Base-by-base conservation (phyloP, 306 rosid genomes). In the Oemleria cerasiformis region DNA sequence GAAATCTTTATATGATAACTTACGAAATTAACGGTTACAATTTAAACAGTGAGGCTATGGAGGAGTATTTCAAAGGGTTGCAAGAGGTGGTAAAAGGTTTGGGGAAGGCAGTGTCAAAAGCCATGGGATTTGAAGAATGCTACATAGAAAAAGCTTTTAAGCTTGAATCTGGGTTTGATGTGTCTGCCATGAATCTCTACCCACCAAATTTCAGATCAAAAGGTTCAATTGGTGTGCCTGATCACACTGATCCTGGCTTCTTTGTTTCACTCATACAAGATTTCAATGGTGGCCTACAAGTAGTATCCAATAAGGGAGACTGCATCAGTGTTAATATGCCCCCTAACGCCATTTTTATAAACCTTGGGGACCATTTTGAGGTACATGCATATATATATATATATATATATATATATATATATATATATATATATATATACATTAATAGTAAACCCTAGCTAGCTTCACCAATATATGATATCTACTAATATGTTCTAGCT, bases 301-400 rank as follows among this genome's bases (percentile, higher is more conserved):
- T 85, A 42, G 73, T 76, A 8, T 85, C 89, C 4, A 84, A 83
- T 45, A 14, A 75, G 4, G 92, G 92, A 57, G 38, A 72, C 0
- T 87, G 89, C 85, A 83, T 85, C 55, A 79, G 65, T 49, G 80
- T 65, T 67, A 20, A 77, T 44, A 82, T 87, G 44, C 92, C 92
- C 23, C 77, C 30, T 63, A 73, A 66, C 39, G 86, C 85, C 39
- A 85, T 87, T 51, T 88, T 87, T 71, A 78, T 87, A 12, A 82
- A 87, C 20, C 70, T 85, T 41, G 89, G 78, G 14, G 92, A 87
- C 72, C 90, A 85, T 61, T 86, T 85, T 71, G 88, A 85, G 88
- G 92, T 85, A 61, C 58, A 21, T 4, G n/a, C n/a, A n/a, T n/a
- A n/a, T n/a, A n/a, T n/a, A n/a, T n/a, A n/a, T n/a, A n/a, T n/a